Evolutionary conservation across 2,329 filamentous ascomycete genomes (phyloP), one percentile per base, ranked within the genome.

Genomic region (Fusarium sororula): DNA sequence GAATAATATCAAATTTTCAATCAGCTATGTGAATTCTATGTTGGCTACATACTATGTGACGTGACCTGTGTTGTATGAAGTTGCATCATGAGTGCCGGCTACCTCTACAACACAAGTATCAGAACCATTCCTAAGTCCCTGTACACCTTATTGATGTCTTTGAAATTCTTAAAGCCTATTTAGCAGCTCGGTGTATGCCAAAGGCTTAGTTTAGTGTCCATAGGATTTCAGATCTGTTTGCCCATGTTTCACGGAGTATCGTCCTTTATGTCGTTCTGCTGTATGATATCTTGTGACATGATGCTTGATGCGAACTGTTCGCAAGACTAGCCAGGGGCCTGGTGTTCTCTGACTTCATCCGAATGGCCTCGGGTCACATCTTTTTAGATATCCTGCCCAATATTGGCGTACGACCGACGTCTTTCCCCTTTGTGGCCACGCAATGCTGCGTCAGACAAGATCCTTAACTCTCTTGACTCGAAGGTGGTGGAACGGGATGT

Each of bases 1-100:
- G 64, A 75, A 66, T 74, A 68, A 26, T 28, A 51, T 13, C 6
- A 32, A 32, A 11, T n/a, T 10, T 35, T 15, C n/a, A 32, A 35
- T 30, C 1, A 8, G 14, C 1, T 35, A 11, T 30, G 30, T 69
- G 56, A 20, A 30, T 24, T 13, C 15, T 7, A 26, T 45, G 3
- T 35, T 2, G 17, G 10, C 4, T 50, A n/a, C 15, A 26, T 35
- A 32, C 9, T 44, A 24, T 37, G 7, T 11, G n/a, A 41, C 41
- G 10, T 35, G n/a, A 7, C 12, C 18, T 14, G 4, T 50, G 7
- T 37, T 15, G 17, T 6, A 6, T 20, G 3, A 18, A 26, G 30
- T 26, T 18, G 32, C 32, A 28, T 50, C 30, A 51, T 38, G 28
- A 41, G 18, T 18, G 3, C 20, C 41, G 28, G 4, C 17, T n/a